These are phyloP conservation scores for Nemania serpens DNA, from an alignment of 2,329 filamentous ascomycete genomes.

Conservation along the genomic window DNA sequence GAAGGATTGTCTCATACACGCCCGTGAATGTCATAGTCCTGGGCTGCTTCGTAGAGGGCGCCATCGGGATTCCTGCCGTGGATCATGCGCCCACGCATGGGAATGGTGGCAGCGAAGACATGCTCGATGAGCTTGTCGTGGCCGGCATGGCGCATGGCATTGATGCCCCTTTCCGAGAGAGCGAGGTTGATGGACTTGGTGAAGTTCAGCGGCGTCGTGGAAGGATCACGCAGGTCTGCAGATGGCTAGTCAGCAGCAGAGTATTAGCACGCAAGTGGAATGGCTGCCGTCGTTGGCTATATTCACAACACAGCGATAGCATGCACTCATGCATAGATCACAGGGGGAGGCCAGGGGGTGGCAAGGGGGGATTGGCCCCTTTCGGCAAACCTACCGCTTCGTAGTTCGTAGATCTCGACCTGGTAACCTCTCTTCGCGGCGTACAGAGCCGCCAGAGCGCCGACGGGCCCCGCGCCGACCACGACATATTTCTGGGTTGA, in stretches of 20 bases:
- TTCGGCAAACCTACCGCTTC: slow-evolving; percentile 70
- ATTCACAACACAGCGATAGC: too few relatives aligned
- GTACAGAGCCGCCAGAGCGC: slow-evolving; percentile 88
- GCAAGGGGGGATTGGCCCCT: too few relatives aligned
- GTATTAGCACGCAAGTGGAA: too few relatives aligned
- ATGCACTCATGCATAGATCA: too few relatives aligned
- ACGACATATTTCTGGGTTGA: slow-evolving; percentile 72
- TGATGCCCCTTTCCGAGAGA: slow-evolving; percentile 90
- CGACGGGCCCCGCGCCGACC: slow-evolving; percentile 91
- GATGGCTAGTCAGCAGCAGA: neutral
- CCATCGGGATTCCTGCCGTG: slow-evolving; percentile 72
- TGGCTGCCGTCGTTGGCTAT: too few relatives aligned
- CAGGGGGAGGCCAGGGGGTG: too few relatives aligned
- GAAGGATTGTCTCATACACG: slow-evolving; percentile 59
- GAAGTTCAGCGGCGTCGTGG: slow-evolving; percentile 87
- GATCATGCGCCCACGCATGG: slow-evolving; percentile 97
- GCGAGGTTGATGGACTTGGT: slow-evolving; percentile 99
- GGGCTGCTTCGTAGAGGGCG: slow-evolving; percentile 74
- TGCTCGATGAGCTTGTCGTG: slow-evolving; percentile 70
- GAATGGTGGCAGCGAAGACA: slow-evolving; percentile 79
- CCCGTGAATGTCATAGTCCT: slow-evolving; percentile 88
- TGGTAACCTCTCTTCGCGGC: slow-evolving; percentile 85
- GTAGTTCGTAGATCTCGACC: slow-evolving; percentile 92
- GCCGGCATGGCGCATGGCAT: slow-evolving; percentile 76
- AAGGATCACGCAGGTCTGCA: slow-evolving; percentile 82